Evolutionary conservation across 2,329 filamentous ascomycete genomes (phyloP).

Genomic region (Geoglossum cookeanum): DNA sequence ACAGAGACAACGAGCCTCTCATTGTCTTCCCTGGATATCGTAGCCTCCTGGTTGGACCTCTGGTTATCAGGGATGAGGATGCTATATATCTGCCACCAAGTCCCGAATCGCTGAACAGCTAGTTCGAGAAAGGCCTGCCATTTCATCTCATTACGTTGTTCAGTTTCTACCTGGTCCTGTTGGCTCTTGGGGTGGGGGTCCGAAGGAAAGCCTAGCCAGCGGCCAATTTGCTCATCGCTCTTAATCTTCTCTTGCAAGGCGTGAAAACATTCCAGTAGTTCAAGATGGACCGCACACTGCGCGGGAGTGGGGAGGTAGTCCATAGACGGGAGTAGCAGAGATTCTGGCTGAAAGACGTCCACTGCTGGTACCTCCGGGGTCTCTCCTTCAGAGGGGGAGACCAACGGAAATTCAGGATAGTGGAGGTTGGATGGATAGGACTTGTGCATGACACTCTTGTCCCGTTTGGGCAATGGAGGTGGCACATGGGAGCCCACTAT

Average conservation of each 20-base stretch:
- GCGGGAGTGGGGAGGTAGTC: neutral
- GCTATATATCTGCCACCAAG: slow-evolving; percentile 9
- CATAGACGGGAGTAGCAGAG: no score
- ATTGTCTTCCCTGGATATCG: neutral
- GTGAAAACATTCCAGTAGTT: neutral
- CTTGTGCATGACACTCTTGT: no score
- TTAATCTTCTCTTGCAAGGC: neutral
- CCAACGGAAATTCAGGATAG: no score
- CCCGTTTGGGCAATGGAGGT: no score
- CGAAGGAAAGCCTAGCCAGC: neutral
- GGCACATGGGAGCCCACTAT: no score
- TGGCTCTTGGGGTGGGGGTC: neutral
- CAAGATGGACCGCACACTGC: neutral
- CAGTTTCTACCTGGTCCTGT: no score
- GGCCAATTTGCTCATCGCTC: neutral
- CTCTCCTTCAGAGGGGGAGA: no score
- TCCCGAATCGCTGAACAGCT: slow-evolving; percentile 14
- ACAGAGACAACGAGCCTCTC: no score
- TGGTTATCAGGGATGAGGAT: neutral
- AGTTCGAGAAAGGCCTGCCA: slow-evolving; percentile 15
- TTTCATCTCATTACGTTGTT: slow-evolving; percentile 8
- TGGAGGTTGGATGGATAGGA: no score
- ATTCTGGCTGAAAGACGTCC: no score
- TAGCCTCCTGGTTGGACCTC: neutral
- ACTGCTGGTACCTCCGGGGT: no score